Evolutionary conservation across 495 filamentous ascomycete species (phyloP), one percentile per base, ranked within the genome.

Genomic region (Antarctomyces pellizariae): DNA sequence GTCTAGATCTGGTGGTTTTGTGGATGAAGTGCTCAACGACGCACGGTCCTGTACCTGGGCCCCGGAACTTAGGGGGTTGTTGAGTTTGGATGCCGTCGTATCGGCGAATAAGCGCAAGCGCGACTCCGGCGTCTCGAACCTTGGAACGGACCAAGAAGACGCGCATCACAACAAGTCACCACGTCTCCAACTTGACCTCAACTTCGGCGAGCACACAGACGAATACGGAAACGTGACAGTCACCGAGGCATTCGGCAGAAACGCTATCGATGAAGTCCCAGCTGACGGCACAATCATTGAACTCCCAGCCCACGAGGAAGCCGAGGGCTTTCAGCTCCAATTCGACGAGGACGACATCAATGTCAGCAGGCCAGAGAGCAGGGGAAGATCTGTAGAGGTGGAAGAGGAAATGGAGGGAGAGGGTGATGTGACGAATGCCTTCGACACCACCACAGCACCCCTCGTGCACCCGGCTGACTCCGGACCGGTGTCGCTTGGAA

Each of bases 51-150:
- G 59, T 35, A 67, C 62, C 13, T 90, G 77, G 78, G 86, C 86
- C 7, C 86, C 83, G 2, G 86, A 97, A 48, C 62, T 97, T 4
- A 70, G 77, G 34, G 76, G 69, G 5, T 59, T 97, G 28, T 47
- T 93, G 13, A 84, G 78, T 18, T 56, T 93, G 17, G 77, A 83
- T 32, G 62, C 73, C 6, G 64, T 92, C 10, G 59, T 70, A 7
- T 73, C 76, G 24, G 79, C 86, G 20, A 58, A 86, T 24, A 97
- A 95, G 63, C 56, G 89, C 29, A 97, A 97, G 59, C 71, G 86
- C 20, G 86, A 90, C 44, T 78, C 69, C 37, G 83, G 78, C 6
- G 63, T 89, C 28, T 73, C 74, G 17, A 78, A 83, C 43, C 57
- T 89, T 44, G 64, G 59, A 13, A 60, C 55, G 25, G 72, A 72